Conservation (phyloP, 2,329 filamentous ascomycete genomes). For the Celoporthe dispersa region DNA sequence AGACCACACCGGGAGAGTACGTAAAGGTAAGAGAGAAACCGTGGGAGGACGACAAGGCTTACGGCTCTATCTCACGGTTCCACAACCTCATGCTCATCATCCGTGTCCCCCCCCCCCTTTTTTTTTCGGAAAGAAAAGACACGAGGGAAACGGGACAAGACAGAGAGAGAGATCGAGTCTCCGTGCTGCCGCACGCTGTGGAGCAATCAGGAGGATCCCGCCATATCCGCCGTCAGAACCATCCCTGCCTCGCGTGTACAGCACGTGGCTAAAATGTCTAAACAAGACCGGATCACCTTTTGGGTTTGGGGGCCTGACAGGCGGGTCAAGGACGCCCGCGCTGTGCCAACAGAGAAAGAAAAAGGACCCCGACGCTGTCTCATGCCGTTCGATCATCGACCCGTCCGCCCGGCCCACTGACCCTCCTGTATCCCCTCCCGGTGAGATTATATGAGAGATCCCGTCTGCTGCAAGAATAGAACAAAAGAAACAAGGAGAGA, state of each 20-base stretch:
- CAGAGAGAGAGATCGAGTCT: background rate
- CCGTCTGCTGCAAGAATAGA: background rate
- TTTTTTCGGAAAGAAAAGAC: background rate
- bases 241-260: slow-evolving; percentile 25
- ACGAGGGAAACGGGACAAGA: background rate
- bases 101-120: background rate
- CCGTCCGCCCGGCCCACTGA: background rate
- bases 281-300: background rate
- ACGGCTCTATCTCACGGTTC: background rate
- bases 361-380: background rate
- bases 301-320: background rate
- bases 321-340: background rate
- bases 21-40: background rate
- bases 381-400: background rate
- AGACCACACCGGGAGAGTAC: background rate
- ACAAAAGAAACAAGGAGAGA: background rate
- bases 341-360: background rate
- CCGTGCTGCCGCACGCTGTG: background rate
- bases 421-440: background rate
- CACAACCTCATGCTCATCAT: background rate
- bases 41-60: background rate
- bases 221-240: slow-evolving; percentile 1
- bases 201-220: slow-evolving; percentile 1
- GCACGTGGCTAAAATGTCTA: slow-evolving; percentile 20
- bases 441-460: background rate